These are phyloP conservation scores for Tuber indicum DNA, from an alignment of 495 filamentous ascomycete species.

Conservation along the genomic window DNA sequence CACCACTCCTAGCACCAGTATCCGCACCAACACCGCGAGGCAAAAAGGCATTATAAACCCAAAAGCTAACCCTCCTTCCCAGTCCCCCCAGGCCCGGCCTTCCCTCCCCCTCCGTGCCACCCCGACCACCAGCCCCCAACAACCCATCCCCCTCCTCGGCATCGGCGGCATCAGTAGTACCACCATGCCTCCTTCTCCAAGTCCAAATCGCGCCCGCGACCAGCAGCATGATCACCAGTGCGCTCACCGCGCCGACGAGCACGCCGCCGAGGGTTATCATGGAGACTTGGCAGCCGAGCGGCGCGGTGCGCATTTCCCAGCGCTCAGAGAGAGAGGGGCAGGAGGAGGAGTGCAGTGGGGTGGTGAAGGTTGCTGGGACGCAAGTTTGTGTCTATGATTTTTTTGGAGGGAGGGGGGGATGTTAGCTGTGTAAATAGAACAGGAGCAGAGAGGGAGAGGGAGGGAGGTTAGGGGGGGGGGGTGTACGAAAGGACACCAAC, in stretches of 20 bases:
- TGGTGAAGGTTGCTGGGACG: constrained; percentile 49
- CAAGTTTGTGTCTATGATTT: constrained; percentile 47
- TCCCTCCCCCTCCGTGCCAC: constrained; percentile 2
- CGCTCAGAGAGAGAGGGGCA: constrained; percentile 50
- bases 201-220: constrained; percentile 13
- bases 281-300: constrained; percentile 50
- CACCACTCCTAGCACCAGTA: constrained; percentile 1
- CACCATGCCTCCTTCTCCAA: neutral
- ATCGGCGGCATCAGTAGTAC: neutral
- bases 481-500: neutral
- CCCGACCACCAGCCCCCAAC: neutral
- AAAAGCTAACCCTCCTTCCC: constrained; percentile 28
- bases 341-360: constrained; percentile 46
- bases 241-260: neutral
- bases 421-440: neutral
- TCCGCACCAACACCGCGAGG: neutral
- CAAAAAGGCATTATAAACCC: constrained; percentile 24
- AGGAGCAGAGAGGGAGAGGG: neutral
- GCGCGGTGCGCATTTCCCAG: constrained; percentile 50
- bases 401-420: neutral
- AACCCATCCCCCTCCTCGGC: neutral
- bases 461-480: neutral
- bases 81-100: constrained; percentile 4
- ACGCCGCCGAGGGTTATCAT: constrained; percentile 49
- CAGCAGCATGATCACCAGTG: constrained; percentile 7